phyloP scores from a whole-genome alignment of 2,329 filamentous ascomycete species.

The Chaetomiaceae sp. region DNA sequence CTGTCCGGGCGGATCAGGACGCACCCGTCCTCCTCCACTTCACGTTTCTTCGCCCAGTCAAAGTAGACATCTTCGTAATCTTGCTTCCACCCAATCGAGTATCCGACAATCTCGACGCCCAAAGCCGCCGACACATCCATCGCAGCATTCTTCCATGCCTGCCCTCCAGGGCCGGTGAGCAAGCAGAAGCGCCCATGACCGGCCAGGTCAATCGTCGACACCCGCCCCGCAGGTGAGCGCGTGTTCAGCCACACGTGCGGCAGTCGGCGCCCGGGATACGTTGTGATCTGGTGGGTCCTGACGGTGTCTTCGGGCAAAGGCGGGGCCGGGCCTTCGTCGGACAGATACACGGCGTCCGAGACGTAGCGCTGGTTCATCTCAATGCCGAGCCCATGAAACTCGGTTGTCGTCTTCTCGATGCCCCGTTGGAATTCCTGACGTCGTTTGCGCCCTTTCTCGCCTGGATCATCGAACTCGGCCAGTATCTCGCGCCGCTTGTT shows the following conservation, averaged over 20 bases:
- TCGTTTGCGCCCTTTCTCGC: constrained; percentile 32
- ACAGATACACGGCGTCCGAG: constrained; percentile 38
- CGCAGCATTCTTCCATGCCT: constrained; percentile 47
- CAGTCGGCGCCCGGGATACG: constrained; percentile 53
- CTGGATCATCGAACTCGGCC: constrained; percentile 36
- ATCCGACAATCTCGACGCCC: constrained; percentile 41
- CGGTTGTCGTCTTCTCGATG: constrained; percentile 38
- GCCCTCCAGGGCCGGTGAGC: constrained; percentile 50
- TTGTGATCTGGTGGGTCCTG: constrained; percentile 39
- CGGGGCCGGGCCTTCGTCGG: constrained; percentile 33
- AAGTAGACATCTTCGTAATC: constrained; percentile 58
- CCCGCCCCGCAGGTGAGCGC: constrained; percentile 34
- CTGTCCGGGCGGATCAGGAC: constrained; percentile 54
- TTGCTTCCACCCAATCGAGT: constrained; percentile 50
- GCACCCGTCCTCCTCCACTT: constrained; percentile 51
- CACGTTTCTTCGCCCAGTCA: constrained; percentile 49
- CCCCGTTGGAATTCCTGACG: constrained; percentile 35
- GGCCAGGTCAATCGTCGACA: constrained; percentile 55
- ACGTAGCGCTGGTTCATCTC: constrained; percentile 55
- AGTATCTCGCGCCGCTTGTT: constrained; percentile 35
- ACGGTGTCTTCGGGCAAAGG: constrained; percentile 33
- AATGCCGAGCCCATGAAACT: constrained; percentile 50
- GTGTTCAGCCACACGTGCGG: constrained; percentile 59
- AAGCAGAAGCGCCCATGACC: constrained; percentile 48
- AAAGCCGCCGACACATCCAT: constrained; percentile 31